phyloP scores from a whole-genome alignment of 768 basidiomycete species.

The Lactarius tabidus region DNA sequence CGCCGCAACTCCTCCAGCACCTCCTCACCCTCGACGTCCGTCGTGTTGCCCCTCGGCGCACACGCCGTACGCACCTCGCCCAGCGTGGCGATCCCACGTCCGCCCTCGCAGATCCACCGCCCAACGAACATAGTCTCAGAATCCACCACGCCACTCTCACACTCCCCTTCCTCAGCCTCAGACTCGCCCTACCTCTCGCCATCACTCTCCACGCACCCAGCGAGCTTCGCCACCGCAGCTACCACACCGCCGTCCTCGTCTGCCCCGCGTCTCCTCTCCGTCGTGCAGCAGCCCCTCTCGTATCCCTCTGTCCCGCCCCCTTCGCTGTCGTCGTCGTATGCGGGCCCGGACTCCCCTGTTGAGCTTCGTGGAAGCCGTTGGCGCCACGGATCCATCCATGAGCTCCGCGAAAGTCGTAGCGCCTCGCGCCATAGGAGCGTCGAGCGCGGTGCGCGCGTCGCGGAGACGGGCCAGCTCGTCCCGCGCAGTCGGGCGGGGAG shows the following conservation, averaged over 20 bases:
- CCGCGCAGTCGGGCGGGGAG: slow-evolving; percentile 30
- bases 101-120: slow-evolving; percentile 58
- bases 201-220: slow-evolving; percentile 46
- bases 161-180: slow-evolving; percentile 55
- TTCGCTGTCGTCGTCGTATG: slow-evolving; percentile 61
- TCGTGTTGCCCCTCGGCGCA: slow-evolving; percentile 29
- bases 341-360: slow-evolving; percentile 28
- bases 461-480: slow-evolving; percentile 61
- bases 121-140: slow-evolving; percentile 46
- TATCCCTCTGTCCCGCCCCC: slow-evolving; percentile 86
- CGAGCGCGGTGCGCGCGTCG: slow-evolving; percentile 62
- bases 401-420: slow-evolving; percentile 36
- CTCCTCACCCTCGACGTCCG: slow-evolving; percentile 48
- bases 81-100: slow-evolving; percentile 75
- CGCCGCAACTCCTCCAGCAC: slow-evolving; percentile 44
- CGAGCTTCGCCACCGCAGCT: slow-evolving; percentile 56
- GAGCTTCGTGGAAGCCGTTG: slow-evolving; percentile 33
- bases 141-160: slow-evolving; percentile 59
- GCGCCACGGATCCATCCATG: slow-evolving; percentile 31
- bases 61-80: slow-evolving; percentile 34
- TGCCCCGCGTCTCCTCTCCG: slow-evolving; percentile 46
- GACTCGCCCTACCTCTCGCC: slow-evolving; percentile 54
- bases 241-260: slow-evolving; percentile 72
- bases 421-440: slow-evolving; percentile 53
- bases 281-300: slow-evolving; percentile 44